Percentiles rank a stretch among this genome's conserved stretches.
Evolutionary conservation across 1,284 basidiomycete species (phyloP).

Genomic region (Irpex sp.): DNA sequence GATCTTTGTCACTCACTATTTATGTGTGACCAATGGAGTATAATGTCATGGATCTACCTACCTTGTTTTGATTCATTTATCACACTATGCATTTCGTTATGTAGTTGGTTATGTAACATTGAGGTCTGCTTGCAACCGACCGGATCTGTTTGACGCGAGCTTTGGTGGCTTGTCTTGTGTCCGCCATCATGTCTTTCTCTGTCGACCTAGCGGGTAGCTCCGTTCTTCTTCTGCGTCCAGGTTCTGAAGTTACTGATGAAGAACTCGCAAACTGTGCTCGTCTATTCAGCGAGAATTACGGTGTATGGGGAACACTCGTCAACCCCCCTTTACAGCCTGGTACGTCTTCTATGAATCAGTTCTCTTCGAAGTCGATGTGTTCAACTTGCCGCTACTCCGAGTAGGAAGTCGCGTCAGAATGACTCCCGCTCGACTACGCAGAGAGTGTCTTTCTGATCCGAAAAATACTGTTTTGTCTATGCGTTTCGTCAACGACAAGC

Average conservation of each 20-base stretch:
- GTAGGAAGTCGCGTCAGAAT: slow-evolving; percentile 22
- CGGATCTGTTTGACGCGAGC: no score
- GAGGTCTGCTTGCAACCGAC: no score
- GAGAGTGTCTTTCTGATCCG: slow-evolving; percentile 16
- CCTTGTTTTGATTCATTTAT: not conserved
- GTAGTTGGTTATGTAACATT: not conserved
- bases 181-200: not conserved
- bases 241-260: slow-evolving; percentile 12
- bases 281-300: slow-evolving; percentile 25
- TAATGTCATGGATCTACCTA: not conserved
- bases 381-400: not conserved
- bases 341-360: not conserved
- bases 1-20: slow-evolving; percentile 1
- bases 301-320: slow-evolving; percentile 19
- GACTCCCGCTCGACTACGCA: slow-evolving; percentile 11
- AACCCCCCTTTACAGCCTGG: slow-evolving; percentile 16
- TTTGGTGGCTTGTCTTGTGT: no score
- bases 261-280: slow-evolving; percentile 21
- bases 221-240: not conserved
- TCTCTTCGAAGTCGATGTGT: not conserved
- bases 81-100: not conserved
- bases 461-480: slow-evolving; percentile 11
- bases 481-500: slow-evolving; percentile 7
- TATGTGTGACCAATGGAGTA: not conserved
- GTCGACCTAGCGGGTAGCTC: not conserved